A percentile compares a stretch with the other conserved stretches of the same genome.
phyloP scores from a whole-genome alignment of 1,284 basidiomycete genomes.

The Gomphus sp. region DNA sequence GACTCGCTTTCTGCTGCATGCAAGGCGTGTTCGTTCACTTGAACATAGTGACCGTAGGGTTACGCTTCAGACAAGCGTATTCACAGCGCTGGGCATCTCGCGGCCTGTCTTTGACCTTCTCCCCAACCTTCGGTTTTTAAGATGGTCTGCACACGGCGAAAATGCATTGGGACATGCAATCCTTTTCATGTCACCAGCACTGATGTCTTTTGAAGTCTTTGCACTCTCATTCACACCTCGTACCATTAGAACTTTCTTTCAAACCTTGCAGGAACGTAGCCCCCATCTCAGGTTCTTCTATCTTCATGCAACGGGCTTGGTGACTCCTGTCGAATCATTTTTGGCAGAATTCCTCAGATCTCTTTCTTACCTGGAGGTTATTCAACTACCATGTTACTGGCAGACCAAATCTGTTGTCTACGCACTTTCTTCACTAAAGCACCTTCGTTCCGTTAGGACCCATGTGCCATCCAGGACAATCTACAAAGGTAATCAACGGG shows the following conservation, averaged over 20 bases:
- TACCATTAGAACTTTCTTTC: slow-evolving; percentile 8
- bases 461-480: slow-evolving; percentile 11
- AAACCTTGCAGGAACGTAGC: slow-evolving; percentile 8
- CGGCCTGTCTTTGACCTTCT: slow-evolving; percentile 10
- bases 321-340: slow-evolving; percentile 20
- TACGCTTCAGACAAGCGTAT: slow-evolving; percentile 4
- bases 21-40: slow-evolving; percentile 37
- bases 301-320: slow-evolving; percentile 7
- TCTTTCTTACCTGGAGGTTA: slow-evolving; percentile 35
- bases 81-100: slow-evolving; percentile 7
- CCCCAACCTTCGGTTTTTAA: slow-evolving; percentile 8
- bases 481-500: slow-evolving; percentile 30
- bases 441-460: slow-evolving; percentile 29
- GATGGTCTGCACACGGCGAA: slow-evolving; percentile 11
- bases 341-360: slow-evolving; percentile 28
- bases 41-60: slow-evolving; percentile 11
- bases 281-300: slow-evolving; percentile 9
- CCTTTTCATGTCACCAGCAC: slow-evolving; percentile 9
- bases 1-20: slow-evolving; percentile 46
- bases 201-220: slow-evolving; percentile 9
- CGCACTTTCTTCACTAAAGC: slow-evolving; percentile 32
- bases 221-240: slow-evolving; percentile 7
- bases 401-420: slow-evolving; percentile 37
- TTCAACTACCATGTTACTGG: slow-evolving; percentile 43
- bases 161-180: slow-evolving; percentile 7